These are phyloP conservation scores for Myriosclerotinia duriaeana DNA, from an alignment of 2,329 filamentous ascomycete species.

Conservation along the genomic window DNA sequence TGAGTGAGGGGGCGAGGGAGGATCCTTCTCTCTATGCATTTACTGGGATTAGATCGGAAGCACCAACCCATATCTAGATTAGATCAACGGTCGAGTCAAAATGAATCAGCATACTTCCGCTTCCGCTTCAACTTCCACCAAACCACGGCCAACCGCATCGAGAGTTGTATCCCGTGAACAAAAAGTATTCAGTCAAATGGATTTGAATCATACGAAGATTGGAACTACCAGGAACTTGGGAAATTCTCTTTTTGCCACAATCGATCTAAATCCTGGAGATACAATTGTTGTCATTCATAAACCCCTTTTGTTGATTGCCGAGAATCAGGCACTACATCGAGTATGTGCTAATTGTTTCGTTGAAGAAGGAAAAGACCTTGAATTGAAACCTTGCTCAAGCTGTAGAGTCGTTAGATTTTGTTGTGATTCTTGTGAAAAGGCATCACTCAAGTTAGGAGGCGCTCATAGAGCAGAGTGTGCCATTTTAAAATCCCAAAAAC, in stretches of 20 bases:
- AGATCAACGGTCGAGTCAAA: neutral
- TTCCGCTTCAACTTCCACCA: neutral
- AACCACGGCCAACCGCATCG: neutral
- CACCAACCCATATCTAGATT: conserved; percentile 8
- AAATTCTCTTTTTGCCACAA: conserved; percentile 33
- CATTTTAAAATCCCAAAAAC: conserved; percentile 39
- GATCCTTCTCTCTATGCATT: neutral
- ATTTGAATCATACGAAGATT: conserved; percentile 28
- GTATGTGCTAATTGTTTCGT: conserved; percentile 37
- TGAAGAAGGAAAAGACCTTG: conserved; percentile 22
- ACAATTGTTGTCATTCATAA: conserved; percentile 31
- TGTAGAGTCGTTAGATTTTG: conserved; percentile 59
- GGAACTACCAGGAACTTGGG: conserved; percentile 26
- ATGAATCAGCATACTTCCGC: neutral
- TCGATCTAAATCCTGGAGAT: conserved; percentile 28
- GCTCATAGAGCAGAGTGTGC: conserved; percentile 56
- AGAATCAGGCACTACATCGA: conserved; percentile 35
- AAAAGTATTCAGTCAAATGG: conserved; percentile 11
- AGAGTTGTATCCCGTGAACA: neutral
- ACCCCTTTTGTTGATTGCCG: conserved; percentile 36
- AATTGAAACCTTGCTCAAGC: conserved; percentile 48
- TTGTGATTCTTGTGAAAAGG: conserved; percentile 52
- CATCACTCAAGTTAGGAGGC: conserved; percentile 50
- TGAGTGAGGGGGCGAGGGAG: neutral
- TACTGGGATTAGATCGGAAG: conserved; percentile 13